Conservation (phyloP, 495 filamentous ascomycete genomes). For the Xylaria telfairii region DNA sequence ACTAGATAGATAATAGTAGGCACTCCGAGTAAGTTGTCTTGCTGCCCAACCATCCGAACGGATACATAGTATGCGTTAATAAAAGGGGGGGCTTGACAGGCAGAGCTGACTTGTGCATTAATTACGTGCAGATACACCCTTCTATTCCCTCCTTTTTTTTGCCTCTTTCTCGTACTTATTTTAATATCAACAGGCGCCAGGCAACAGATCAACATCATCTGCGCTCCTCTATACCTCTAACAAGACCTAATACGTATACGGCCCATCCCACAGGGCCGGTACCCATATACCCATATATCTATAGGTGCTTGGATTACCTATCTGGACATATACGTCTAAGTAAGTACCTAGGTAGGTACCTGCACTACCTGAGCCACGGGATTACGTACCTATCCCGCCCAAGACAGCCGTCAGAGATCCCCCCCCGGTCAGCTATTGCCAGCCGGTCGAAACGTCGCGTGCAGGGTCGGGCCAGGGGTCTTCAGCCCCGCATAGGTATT, state of each 20-base stretch:
- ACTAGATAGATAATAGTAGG: constrained; percentile 5
- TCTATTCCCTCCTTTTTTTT: neutral
- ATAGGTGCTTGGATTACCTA: neutral
- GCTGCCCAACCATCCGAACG: constrained; percentile 20
- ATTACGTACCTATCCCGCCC: neutral
- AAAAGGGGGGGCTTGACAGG: neutral
- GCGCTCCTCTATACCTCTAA: neutral
- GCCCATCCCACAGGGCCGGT: no score
- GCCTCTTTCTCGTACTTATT: neutral
- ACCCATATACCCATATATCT: neutral
- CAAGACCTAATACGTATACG: neutral
- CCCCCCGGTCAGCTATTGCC: neutral
- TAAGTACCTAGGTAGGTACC: neutral
- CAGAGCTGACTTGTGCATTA: neutral
- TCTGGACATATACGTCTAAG: no score
- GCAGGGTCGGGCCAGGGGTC: constrained; percentile 15
- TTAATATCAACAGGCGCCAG: neutral
- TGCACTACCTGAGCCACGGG: neutral
- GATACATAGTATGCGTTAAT: neutral
- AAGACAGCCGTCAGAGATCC: neutral
- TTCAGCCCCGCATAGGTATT: constrained; percentile 12
- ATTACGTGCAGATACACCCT: constrained; percentile 2
- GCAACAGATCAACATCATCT: neutral
- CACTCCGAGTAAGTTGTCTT: neutral
- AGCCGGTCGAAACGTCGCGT: constrained; percentile 9